These are phyloP conservation scores for Calycina herbarum DNA, from an alignment of 2,329 filamentous ascomycete genomes.

Conservation along the genomic window DNA sequence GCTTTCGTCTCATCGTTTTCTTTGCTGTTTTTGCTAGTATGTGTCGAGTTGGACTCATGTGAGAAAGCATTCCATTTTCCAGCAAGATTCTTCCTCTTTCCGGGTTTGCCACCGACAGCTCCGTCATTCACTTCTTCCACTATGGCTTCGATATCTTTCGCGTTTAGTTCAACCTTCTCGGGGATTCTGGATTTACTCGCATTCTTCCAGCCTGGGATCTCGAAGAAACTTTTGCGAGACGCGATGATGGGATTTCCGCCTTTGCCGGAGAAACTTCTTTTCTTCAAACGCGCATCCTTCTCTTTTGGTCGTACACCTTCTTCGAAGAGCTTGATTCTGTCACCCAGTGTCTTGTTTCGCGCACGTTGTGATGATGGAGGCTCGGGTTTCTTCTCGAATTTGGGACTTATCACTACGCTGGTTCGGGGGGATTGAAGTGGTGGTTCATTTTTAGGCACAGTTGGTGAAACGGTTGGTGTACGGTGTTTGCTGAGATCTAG, in stretches of 20 bases:
- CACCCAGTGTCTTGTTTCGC: conserved; percentile 26
- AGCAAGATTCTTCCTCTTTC: conserved; percentile 14
- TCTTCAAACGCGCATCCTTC: conserved; percentile 10
- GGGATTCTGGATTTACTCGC: not conserved
- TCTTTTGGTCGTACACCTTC: conserved; percentile 5
- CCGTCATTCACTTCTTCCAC: conserved; percentile 17
- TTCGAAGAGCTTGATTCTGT: conserved; percentile 33
- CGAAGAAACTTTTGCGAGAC: conserved; percentile 24
- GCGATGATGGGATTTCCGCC: conserved; percentile 16
- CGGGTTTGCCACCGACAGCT: not conserved
- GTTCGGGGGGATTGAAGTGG: not conserved
- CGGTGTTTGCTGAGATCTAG: not conserved
- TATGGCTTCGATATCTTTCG: conserved; percentile 18
- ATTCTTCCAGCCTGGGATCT: conserved; percentile 17
- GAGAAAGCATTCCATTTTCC: conserved; percentile 21
- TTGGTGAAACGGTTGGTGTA: conserved; percentile 10
- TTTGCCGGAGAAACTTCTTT: conserved; percentile 20
- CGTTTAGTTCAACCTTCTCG: conserved; percentile 7
- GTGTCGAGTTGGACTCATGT: not conserved
- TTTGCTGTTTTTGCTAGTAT: not conserved
- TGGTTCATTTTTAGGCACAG: not conserved
- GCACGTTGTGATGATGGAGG: conserved; percentile 4
- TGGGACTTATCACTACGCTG: not conserved
- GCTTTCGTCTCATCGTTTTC: not conserved
- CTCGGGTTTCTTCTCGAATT: not conserved